A percentile compares a stretch with the other conserved stretches of the same genome.
Evolutionary conservation across 495 filamentous ascomycete species (phyloP).

Genomic region (Bombardia bombarda): DNA sequence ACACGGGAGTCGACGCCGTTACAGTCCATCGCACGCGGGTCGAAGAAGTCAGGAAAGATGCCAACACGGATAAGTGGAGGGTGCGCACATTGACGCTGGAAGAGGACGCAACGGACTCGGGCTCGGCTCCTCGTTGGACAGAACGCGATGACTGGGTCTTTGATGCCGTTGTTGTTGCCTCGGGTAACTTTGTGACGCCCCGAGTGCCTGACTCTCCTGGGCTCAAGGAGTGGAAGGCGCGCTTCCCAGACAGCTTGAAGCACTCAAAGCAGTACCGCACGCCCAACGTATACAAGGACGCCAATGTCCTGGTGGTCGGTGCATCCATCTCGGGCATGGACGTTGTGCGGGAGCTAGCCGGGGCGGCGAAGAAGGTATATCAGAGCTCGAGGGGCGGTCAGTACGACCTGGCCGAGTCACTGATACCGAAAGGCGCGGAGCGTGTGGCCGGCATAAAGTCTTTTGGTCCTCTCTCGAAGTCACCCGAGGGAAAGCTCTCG

Average conservation of each 20-base stretch:
- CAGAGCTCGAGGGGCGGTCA: conserved; percentile 51
- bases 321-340: conserved; percentile 53
- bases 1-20: conserved; percentile 39
- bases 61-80: conserved; percentile 38
- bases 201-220: conserved; percentile 49
- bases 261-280: conserved; percentile 57
- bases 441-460: conserved; percentile 43
- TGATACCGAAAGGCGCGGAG: conserved; percentile 38
- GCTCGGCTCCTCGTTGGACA: conserved; percentile 5
- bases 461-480: conserved; percentile 12
- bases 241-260: conserved; percentile 41
- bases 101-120: conserved; percentile 17
- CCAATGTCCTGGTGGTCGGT: conserved; percentile 54
- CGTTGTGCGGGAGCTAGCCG: conserved; percentile 48
- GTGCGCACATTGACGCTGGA: conserved; percentile 34
- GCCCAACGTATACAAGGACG: conserved; percentile 31
- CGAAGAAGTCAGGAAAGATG: conserved; percentile 40
- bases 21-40: conserved; percentile 52
- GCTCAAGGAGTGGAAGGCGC: conserved; percentile 42
- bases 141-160: conserved; percentile 40
- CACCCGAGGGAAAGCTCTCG: conserved; percentile 15
- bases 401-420: conserved; percentile 45
- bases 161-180: conserved; percentile 49
- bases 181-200: conserved; percentile 52
- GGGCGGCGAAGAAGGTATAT: conserved; percentile 41